phyloP scores from a whole-genome alignment of 164 flowering plant species.

The Santalum album region DNA sequence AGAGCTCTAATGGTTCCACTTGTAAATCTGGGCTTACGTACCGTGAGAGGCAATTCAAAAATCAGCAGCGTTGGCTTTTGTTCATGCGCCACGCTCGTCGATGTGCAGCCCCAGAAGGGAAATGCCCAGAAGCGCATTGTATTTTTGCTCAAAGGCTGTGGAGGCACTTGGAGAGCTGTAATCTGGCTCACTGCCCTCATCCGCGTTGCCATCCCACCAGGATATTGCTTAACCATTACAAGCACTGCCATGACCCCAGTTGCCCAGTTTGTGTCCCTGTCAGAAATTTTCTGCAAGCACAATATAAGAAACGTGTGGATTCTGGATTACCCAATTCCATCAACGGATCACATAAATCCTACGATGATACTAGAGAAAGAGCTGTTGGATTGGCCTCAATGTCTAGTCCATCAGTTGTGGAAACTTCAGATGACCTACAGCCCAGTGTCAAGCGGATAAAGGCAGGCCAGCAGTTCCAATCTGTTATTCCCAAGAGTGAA shows the following conservation, averaged over 20 bases:
- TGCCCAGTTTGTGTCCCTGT: constrained; percentile 88
- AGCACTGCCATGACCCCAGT: constrained; percentile 31
- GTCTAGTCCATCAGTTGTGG: constrained; percentile 24
- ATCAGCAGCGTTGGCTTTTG: constrained; percentile 70
- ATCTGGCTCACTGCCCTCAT: constrained; percentile 30
- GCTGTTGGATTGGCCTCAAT: constrained; percentile 24
- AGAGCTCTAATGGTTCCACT: constrained; percentile 19
- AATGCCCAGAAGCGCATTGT: constrained; percentile 56
- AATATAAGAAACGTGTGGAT: constrained; percentile 21
- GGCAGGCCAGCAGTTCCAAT: constrained; percentile 49
- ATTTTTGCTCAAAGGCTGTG: constrained; percentile 39
- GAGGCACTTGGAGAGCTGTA: constrained; percentile 56
- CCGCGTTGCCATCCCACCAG: constrained; percentile 55
- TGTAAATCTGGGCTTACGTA: constrained; percentile 23
- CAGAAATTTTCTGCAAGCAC: constrained; percentile 21
- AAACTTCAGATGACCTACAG: constrained; percentile 44
- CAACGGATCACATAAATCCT: constrained; percentile 31
- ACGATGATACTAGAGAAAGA: constrained; percentile 29
- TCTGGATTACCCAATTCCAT: constrained; percentile 23
- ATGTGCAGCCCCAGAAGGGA: constrained; percentile 68
- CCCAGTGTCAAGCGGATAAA: constrained; percentile 68
- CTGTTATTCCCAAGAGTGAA: constrained; percentile 23
- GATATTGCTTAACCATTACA: constrained; percentile 41
- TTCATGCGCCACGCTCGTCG: constrained; percentile 75
- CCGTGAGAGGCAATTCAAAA: constrained; percentile 29